Evolutionary conservation across 1,139 yeast genomes (phyloP).

Genomic region (Pichia sp.): DNA sequence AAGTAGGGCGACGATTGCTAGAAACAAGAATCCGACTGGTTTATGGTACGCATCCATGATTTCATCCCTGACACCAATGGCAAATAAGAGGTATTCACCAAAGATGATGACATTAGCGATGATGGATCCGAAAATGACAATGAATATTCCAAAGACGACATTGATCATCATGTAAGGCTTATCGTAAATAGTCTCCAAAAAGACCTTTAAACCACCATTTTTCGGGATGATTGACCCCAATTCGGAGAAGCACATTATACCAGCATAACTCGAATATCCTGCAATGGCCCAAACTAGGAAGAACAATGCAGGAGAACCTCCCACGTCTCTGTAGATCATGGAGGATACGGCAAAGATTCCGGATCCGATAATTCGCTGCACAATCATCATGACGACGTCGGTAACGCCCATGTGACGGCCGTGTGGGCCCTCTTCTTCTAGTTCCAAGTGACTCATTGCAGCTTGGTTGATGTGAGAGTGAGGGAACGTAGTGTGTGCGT

Average conservation of each 20-base stretch:
- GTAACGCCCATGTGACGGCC: slow-evolving; percentile 68
- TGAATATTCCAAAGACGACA: slow-evolving; percentile 50
- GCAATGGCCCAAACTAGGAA: slow-evolving; percentile 57
- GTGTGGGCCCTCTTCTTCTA: slow-evolving; percentile 54
- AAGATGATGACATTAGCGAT: slow-evolving; percentile 61
- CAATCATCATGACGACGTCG: slow-evolving; percentile 56
- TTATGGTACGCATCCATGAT: slow-evolving; percentile 28
- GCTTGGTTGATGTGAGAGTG: slow-evolving; percentile 23
- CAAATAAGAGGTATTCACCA: slow-evolving; percentile 53
- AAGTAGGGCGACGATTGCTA: slow-evolving; percentile 34
- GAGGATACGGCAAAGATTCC: slow-evolving; percentile 72
- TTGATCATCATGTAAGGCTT: slow-evolving; percentile 54
- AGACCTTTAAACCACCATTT: slow-evolving; percentile 70
- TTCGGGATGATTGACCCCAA: slow-evolving; percentile 64
- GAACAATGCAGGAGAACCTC: slow-evolving; percentile 56
- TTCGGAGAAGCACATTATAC: slow-evolving; percentile 58
- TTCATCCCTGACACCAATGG: slow-evolving; percentile 24
- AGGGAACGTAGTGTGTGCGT: neutral
- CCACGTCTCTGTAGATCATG: slow-evolving; percentile 58
- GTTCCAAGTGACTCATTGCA: too few species aligned
- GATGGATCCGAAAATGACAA: slow-evolving; percentile 57
- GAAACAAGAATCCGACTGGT: slow-evolving; percentile 37
- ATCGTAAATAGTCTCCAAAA: slow-evolving; percentile 57
- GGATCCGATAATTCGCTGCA: slow-evolving; percentile 68
- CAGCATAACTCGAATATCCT: slow-evolving; percentile 56